phyloP scores from a whole-genome alignment of 495 filamentous ascomycete species.

The Diplogelasinospora grovesii region DNA sequence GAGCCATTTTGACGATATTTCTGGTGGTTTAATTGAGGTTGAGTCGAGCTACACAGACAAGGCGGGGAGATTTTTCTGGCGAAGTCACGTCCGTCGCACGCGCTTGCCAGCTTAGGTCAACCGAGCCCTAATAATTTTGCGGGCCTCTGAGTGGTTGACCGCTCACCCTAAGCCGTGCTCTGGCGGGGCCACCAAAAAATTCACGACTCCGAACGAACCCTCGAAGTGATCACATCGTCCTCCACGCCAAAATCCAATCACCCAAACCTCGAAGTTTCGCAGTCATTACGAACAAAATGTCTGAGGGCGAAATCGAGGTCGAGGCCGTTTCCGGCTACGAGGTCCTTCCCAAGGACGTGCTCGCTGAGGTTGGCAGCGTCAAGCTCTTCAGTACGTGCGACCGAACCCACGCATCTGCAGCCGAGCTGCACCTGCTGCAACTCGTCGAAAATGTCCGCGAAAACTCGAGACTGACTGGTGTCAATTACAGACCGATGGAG shows the following conservation, averaged over 20 bases:
- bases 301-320: conserved; percentile 96
- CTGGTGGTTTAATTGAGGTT: conserved; percentile 38
- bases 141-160: conserved; percentile 24
- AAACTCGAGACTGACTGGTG: conserved; percentile 22
- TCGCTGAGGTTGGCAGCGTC: conserved; percentile 80
- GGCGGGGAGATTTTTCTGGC: conserved; percentile 34
- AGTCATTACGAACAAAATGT: conserved; percentile 59
- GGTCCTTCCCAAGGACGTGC: conserved; percentile 93
- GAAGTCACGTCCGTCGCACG: conserved; percentile 9
- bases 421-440: conserved; percentile 27
- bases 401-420: conserved; percentile 45
- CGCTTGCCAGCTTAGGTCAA: conserved; percentile 28
- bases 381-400: conserved; percentile 79
- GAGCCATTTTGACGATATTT: conserved; percentile 53
- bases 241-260: conserved; percentile 22
- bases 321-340: conserved; percentile 63
- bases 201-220: conserved; percentile 25
- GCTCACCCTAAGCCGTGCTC: conserved; percentile 14
- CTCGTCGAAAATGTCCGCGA: conserved; percentile 1
- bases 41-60: conserved; percentile 29
- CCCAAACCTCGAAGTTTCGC: conserved; percentile 20
- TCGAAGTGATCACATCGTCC: conserved; percentile 13
- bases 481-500: conserved; percentile 45
- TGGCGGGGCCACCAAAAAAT: conserved; percentile 37
- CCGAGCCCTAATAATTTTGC: conserved; percentile 29